These are phyloP conservation scores for Calonectria crousiana DNA, from an alignment of 2,329 filamentous ascomycete species.

Conservation along the genomic window DNA sequence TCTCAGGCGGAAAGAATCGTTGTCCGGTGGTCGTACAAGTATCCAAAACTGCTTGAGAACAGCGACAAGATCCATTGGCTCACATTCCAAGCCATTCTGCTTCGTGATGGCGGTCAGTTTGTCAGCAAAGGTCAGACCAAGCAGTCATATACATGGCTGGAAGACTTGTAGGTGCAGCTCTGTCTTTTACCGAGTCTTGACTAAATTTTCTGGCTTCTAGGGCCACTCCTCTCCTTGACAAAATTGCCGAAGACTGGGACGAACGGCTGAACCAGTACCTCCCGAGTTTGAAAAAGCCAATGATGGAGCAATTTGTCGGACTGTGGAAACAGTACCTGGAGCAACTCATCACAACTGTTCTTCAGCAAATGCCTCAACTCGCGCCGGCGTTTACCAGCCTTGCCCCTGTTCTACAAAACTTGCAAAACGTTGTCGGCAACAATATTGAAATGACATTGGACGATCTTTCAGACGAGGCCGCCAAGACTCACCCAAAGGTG, in stretches of 20 bases:
- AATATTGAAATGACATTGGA: neutral
- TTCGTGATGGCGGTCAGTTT: neutral
- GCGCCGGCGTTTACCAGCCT: neutral
- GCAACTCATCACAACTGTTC: neutral
- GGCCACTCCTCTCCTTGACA: neutral
- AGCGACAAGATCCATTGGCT: neutral
- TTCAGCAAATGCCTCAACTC: neutral
- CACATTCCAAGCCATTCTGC: slow-evolving; percentile 15
- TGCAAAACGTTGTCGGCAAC: neutral
- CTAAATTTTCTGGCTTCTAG: neutral
- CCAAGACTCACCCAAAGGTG: neutral
- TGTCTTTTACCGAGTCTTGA: neutral
- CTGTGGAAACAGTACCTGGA: slow-evolving; percentile 14
- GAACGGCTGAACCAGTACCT: slow-evolving; percentile 12
- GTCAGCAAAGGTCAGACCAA: neutral
- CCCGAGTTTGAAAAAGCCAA: neutral
- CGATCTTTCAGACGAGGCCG: neutral
- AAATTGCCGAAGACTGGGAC: slow-evolving; percentile 11
- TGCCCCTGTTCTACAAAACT: neutral
- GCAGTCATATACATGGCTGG: slow-evolving; percentile 19
- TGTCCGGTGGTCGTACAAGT: neutral
- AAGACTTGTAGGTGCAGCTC: slow-evolving; percentile 21
- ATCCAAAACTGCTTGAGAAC: rapidly evolving
- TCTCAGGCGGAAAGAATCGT: neutral
- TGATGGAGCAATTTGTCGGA: neutral